phyloP scores from a whole-genome alignment of 2,329 filamentous ascomycete genomes.

The Pestalotiopsis sp. region DNA sequence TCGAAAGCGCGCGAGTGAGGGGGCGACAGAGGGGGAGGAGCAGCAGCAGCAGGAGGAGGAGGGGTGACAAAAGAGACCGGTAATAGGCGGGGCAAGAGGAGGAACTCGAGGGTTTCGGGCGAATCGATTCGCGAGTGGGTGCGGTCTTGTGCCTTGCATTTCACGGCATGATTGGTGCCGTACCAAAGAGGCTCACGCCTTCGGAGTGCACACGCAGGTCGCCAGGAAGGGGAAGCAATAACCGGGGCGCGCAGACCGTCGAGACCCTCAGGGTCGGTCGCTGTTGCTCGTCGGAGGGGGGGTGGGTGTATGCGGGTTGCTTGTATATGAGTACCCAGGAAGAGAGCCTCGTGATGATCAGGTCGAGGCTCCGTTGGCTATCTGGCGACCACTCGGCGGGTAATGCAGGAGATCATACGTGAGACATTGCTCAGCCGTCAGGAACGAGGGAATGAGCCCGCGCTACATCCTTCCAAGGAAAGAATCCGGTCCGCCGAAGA shows the following conservation, averaged over 20 bases:
- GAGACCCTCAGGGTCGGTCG: neutral
- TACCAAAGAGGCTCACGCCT: neutral
- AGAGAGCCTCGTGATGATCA: neutral
- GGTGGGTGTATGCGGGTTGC: neutral
- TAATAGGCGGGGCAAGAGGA: neutral
- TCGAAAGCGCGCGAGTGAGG: neutral
- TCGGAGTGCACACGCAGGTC: neutral
- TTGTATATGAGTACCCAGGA: neutral
- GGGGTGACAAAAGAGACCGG: neutral
- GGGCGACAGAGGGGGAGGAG: neutral
- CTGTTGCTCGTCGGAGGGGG: neutral
- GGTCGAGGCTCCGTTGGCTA: neutral
- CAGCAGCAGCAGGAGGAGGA: neutral
- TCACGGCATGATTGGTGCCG: conserved; percentile 2
- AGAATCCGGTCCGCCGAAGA: neutral
- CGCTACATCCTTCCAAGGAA: neutral
- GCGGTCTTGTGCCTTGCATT: conserved; percentile 3
- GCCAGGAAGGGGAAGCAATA: neutral
- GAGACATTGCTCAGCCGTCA: neutral
- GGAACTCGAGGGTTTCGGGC: neutral
- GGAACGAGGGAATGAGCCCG: neutral
- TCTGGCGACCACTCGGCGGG: neutral
- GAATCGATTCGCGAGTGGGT: neutral
- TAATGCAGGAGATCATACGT: neutral
- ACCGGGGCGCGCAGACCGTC: neutral